Base-by-base conservation (phyloP, 352 stramenopile species). In the Phytophthora pistaciae region DNA sequence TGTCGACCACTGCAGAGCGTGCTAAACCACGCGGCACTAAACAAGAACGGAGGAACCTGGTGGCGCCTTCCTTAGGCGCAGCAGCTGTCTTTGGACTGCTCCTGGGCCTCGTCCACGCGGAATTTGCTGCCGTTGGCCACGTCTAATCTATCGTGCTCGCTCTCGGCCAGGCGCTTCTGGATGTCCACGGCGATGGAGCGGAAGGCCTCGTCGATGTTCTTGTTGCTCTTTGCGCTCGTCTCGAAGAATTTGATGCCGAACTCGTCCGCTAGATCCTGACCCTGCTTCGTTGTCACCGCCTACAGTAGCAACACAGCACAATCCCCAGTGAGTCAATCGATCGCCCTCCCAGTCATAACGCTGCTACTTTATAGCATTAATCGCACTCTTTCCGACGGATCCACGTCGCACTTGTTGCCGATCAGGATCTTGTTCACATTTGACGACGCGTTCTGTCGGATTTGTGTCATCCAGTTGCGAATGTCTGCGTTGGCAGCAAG, bases 391-490 rank as follows among this genome's bases (percentile, higher is more conserved):
- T 99, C 92, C 10, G 94, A 97, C n/a, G 85, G 79, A 68, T 99
- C 91, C 20, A 99, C 90, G 84, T 99, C 98, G 68, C 93, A 98
- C 83, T 99, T 99, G 91, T 99, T 99, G 55, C 98, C 98, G 27
- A 99, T 97, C 9, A 99, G 86, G 44, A 99, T 97, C 83, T 99
- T 99, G 87, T 99, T 99, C 25, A 99, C 96, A 85, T 99, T 99
- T 72, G 98, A 97, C 65, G 99, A 98, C 29, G 98, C 98, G 75
- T 99, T 98, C 82, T 99, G 97, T 78, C 97, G 83, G 76, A 96
- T 96, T 78, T 96, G 90, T 61, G 88, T 94, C 90, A 96, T 96
- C 90, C 90, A 96, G 67, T 96, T 96, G 68, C 90, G 90, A 68
- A 96, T 94, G 61, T 96, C 90, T 96, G 50, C 11, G 13, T 21